Percentiles rank a stretch among this genome's conserved stretches.
Conservation (phyloP, 768 basidiomycete genomes). For the Leccinum incarnatum region DNA sequence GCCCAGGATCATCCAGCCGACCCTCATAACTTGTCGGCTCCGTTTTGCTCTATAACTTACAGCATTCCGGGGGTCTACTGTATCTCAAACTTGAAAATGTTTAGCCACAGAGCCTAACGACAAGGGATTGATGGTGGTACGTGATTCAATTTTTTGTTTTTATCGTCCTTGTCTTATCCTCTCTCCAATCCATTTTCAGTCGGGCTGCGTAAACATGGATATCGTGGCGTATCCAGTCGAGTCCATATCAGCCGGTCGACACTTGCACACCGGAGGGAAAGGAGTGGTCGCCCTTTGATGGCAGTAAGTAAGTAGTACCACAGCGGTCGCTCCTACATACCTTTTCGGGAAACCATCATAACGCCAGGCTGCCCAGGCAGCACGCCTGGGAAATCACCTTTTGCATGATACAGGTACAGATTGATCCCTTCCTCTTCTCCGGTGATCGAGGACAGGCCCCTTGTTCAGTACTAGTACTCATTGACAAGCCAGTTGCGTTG, state of each 20-base stretch:
- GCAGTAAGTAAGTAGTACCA: not conserved
- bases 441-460: not conserved
- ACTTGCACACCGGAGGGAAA: not conserved
- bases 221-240: not conserved
- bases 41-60: not conserved
- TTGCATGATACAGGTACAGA: not conserved
- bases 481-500: not conserved
- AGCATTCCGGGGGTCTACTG: not conserved
- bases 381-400: not conserved
- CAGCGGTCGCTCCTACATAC: not conserved
- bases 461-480: not conserved
- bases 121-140: not conserved
- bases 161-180: not conserved
- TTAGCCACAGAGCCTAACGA: not conserved
- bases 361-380: no score
- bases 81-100: not conserved
- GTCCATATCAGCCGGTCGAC: not conserved
- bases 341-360: not conserved
- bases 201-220: not conserved
- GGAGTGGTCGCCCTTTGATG: not conserved
- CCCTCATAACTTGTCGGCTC: not conserved
- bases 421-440: not conserved
- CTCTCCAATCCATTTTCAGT: not conserved
- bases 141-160: not conserved
- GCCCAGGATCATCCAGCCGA: not conserved